Conservation (phyloP, 192 early-diverging fungal genomes). For the Coemansia sp. region DNA sequence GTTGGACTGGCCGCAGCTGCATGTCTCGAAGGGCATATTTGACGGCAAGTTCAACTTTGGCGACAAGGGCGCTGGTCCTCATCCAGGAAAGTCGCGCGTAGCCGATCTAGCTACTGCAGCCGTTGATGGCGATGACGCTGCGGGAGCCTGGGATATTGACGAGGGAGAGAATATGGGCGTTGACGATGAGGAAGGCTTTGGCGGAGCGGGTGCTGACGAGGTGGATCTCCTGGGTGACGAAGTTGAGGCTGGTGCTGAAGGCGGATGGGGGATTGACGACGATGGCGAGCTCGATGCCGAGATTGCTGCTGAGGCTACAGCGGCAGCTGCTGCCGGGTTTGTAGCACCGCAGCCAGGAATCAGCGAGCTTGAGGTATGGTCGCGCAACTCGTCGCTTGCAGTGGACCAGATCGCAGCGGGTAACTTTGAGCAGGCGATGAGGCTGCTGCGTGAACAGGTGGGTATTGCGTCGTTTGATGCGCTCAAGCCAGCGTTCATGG, state of each 20-base stretch:
- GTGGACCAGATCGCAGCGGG: constrained; percentile 95
- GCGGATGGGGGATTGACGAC: constrained; percentile 88
- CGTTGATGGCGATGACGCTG: constrained; percentile 55
- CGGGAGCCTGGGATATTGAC: constrained; percentile 75
- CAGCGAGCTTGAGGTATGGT: constrained; percentile 70
- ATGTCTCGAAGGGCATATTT: constrained; percentile 75
- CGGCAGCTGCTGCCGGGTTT: constrained; percentile 56
- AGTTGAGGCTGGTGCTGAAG: constrained; percentile 53
- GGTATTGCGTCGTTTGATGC: constrained; percentile 91
- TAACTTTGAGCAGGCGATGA: constrained; percentile 92
- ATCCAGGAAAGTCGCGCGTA: constrained; percentile 46
- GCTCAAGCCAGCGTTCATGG: constrained; percentile 83
- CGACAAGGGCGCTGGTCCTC: constrained; percentile 46
- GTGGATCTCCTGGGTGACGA: constrained; percentile 53
- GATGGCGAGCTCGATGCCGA: constrained; percentile 71
- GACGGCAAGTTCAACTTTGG: constrained; percentile 67
- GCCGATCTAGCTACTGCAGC: constrained; percentile 60
- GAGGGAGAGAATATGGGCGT: constrained; percentile 60
- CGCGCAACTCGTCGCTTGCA: constrained; percentile 80
- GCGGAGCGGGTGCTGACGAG: constrained; percentile 50
- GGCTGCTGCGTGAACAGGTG: constrained; percentile 87
- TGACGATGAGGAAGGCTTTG: constrained; percentile 13
- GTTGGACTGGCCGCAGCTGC: constrained; percentile 90
- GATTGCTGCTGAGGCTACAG: constrained; percentile 55
- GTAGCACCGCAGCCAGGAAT: constrained; percentile 73